Evolutionary conservation across 768 basidiomycete genomes (phyloP).

Genomic region (Auricularia cornea): DNA sequence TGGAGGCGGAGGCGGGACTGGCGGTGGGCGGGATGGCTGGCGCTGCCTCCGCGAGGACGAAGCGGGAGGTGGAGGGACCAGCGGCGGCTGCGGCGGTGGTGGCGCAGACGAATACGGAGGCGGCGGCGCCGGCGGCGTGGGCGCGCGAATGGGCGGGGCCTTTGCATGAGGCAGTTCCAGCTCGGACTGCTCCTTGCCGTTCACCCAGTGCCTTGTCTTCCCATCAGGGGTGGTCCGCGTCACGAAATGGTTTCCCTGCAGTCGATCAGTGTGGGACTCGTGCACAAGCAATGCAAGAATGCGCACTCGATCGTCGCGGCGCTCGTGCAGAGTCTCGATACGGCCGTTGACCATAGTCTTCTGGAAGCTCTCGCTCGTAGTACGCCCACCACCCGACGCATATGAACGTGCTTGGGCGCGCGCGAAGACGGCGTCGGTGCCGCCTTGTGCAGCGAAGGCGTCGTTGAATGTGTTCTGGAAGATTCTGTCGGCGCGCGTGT

Average conservation of each 20-base stretch:
- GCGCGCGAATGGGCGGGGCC: neutral
- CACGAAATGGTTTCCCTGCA: slow-evolving; percentile 68
- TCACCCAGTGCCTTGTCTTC: slow-evolving; percentile 54
- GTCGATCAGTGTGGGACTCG: slow-evolving; percentile 5
- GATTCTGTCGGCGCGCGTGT: neutral
- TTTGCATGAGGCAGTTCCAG: neutral
- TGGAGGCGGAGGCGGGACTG: no score
- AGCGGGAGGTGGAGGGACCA: no score
- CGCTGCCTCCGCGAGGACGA: no score
- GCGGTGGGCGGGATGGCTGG: no score
- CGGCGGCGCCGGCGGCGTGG: neutral
- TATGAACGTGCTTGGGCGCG: no score
- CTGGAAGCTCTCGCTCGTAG: neutral
- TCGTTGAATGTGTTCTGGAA: neutral
- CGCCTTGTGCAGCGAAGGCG: neutral
- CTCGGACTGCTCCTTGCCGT: slow-evolving; percentile 45
- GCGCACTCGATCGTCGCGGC: neutral
- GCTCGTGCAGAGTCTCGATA: neutral
- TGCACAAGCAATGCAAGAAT: neutral
- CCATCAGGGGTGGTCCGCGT: slow-evolving; percentile 61
- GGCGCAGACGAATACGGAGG: neutral
- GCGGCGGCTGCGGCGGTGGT: no score
- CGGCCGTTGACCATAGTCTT: neutral
- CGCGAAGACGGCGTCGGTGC: no score
- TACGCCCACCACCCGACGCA: no score